These are phyloP conservation scores for Silene noctiflora DNA, from an alignment of 179 eudicot genomes.

Conservation along the genomic window DNA sequence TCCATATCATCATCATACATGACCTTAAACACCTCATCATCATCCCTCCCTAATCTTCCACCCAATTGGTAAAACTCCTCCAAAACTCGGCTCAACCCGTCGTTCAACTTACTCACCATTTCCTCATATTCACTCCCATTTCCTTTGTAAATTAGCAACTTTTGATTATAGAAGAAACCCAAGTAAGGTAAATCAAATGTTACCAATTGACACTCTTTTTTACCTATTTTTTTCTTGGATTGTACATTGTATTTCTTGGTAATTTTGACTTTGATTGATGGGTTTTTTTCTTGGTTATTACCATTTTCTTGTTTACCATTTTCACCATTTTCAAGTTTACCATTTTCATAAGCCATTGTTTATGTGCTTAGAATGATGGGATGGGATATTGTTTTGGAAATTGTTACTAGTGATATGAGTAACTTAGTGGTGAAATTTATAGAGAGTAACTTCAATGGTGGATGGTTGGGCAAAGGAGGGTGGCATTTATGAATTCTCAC, in stretches of 20 bases:
- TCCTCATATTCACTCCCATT: constrained; percentile 42
- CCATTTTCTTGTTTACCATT: background rate
- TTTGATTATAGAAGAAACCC: constrained; percentile 80
- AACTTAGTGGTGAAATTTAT: constrained; percentile 24
- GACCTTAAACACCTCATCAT: constrained; percentile 77
- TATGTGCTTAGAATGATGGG: background rate
- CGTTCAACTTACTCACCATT: constrained; percentile 45
- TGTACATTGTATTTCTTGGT: constrained; percentile 48
- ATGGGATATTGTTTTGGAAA: background rate
- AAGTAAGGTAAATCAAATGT: constrained; percentile 85
- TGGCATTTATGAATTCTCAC: constrained; percentile 34
- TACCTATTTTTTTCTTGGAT: constrained; percentile 55
- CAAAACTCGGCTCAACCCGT: constrained; percentile 61
- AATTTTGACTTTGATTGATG: constrained; percentile 43
- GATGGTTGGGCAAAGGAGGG: constrained; percentile 28
- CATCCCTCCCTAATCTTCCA: constrained; percentile 64
- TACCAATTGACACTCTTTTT: constrained; percentile 60
- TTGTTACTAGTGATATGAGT: background rate
- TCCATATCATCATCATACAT: constrained; percentile 64
- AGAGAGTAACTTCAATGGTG: constrained; percentile 11
- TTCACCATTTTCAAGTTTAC: background rate
- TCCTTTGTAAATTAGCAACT: constrained; percentile 59
- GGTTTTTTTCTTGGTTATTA: constrained; percentile 20
- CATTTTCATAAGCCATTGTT: background rate
- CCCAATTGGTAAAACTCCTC: constrained; percentile 73